A percentile compares a stretch with the other conserved stretches of the same genome.
Evolutionary conservation across 345 rosid species (phyloP).

Genomic region (Citrus sp.): DNA sequence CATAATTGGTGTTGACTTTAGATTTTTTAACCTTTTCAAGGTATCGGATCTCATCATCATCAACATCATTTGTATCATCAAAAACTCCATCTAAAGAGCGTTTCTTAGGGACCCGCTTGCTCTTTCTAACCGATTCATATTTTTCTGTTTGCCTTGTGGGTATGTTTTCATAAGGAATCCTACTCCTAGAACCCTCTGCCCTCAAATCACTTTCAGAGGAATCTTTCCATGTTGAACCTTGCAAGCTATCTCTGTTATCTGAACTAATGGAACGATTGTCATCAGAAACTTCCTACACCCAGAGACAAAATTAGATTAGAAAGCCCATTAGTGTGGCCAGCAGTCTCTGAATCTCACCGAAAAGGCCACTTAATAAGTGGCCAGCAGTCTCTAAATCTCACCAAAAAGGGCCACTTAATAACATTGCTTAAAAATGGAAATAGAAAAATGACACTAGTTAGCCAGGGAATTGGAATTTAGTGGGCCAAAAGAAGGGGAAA

Average conservation of each 20-base stretch:
- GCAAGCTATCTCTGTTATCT: constrained; percentile 32
- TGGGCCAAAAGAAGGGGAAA: neutral
- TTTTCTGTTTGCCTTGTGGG: constrained; percentile 28
- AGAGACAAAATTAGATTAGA: constrained; percentile 12
- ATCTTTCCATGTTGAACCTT: constrained; percentile 44
- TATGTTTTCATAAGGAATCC: constrained; percentile 23
- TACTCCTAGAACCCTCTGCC: constrained; percentile 22
- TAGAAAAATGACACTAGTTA: neutral
- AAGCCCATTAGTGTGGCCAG: constrained; percentile 4
- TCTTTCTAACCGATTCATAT: constrained; percentile 42
- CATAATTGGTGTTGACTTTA: constrained; percentile 24
- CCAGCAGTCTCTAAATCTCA: neutral
- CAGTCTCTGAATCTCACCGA: constrained; percentile 5
- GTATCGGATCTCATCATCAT: constrained; percentile 55
- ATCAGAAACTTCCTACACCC: constrained; percentile 34
- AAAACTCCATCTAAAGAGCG: constrained; percentile 36
- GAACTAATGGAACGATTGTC: constrained; percentile 26
- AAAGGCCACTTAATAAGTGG: neutral
- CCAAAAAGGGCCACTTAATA: constrained; percentile 1
- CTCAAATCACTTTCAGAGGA: constrained; percentile 29
- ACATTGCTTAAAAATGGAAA: neutral
- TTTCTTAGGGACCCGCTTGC: constrained; percentile 46
- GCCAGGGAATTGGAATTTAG: neutral
- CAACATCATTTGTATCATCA: constrained; percentile 32
- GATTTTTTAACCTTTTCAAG: constrained; percentile 45